These are phyloP conservation scores for Toxicodendron radicans DNA, from an alignment of 345 rosid genomes.

Conservation along the genomic window DNA sequence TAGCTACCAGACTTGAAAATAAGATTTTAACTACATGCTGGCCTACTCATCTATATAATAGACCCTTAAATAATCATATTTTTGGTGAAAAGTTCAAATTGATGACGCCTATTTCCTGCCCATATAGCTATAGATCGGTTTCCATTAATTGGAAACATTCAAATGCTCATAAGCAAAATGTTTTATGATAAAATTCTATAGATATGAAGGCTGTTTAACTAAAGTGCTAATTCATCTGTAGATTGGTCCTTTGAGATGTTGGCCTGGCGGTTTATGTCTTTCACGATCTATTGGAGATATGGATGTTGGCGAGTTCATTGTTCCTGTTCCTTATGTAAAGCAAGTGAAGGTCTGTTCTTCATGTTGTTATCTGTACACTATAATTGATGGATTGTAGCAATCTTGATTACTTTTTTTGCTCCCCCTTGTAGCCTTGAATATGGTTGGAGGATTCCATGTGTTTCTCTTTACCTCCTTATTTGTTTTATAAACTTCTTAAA, in stretches of 20 bases:
- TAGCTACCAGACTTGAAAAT: slow-evolving; percentile 11
- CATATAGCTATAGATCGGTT: background rate
- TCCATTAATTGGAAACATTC: background rate
- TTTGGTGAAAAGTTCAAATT: background rate
- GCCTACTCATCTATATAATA: background rate
- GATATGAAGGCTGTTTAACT: slow-evolving; percentile 28
- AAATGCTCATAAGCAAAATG: slow-evolving; percentile 1
- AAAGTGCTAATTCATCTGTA: slow-evolving; percentile 30
- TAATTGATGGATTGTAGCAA: slow-evolving; percentile 12
- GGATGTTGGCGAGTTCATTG: slow-evolving; percentile 96
- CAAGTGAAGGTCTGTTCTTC: slow-evolving; percentile 84
- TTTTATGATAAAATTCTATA: background rate
- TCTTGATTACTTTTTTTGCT: slow-evolving; percentile 6
- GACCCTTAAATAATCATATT: background rate
- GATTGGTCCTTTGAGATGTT: slow-evolving; percentile 99
- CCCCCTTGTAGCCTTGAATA: background rate
- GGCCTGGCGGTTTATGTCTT: slow-evolving; percentile 99
- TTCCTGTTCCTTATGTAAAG: slow-evolving; percentile 97
- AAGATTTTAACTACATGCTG: background rate
- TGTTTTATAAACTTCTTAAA: background rate
- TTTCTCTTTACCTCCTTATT: background rate
- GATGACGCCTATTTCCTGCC: background rate
- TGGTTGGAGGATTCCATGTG: slow-evolving; percentile 11
- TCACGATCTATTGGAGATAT: slow-evolving; percentile 97
- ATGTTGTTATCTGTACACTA: slow-evolving; percentile 8